phyloP scores from a whole-genome alignment of 495 filamentous ascomycete genomes.

The Diplogelasinospora grovesii region DNA sequence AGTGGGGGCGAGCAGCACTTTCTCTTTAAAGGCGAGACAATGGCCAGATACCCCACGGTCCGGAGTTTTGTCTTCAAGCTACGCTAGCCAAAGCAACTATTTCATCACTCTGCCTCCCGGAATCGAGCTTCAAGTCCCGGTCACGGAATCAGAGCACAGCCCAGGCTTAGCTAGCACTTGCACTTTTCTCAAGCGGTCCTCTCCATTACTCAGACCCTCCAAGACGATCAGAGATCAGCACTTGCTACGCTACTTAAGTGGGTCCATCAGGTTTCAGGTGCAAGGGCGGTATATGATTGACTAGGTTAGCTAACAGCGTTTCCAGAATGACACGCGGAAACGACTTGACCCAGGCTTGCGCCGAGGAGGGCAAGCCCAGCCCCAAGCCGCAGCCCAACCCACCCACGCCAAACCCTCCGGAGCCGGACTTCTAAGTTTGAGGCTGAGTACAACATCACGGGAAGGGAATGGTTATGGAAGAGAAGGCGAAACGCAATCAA shows the following conservation, averaged over 20 bases:
- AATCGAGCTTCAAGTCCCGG: too few relatives aligned
- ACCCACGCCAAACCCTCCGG: slow-evolving; percentile 25
- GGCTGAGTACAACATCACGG: too few relatives aligned
- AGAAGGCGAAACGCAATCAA: too few relatives aligned
- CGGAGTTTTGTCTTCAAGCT: slow-evolving; percentile 3
- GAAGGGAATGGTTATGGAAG: too few relatives aligned
- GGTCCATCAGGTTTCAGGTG: too few relatives aligned
- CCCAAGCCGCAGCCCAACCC: slow-evolving; percentile 23
- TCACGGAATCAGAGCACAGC: too few relatives aligned
- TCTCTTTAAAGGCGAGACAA: slow-evolving; percentile 17
- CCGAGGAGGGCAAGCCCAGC: slow-evolving; percentile 16
- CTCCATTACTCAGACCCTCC: too few relatives aligned
- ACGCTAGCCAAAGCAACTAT: slow-evolving; percentile 6
- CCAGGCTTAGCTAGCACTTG: too few relatives aligned
- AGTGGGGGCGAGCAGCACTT: slow-evolving; percentile 12
- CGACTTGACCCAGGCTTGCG: background rate
- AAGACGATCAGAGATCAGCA: too few relatives aligned
- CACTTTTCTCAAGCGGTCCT: too few relatives aligned
- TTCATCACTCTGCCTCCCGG: too few relatives aligned
- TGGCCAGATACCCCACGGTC: slow-evolving; percentile 8
- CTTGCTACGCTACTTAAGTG: too few relatives aligned
- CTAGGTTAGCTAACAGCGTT: slow-evolving; percentile 3
- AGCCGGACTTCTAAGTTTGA: slow-evolving; percentile 17
- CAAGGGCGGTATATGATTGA: slow-evolving; percentile 1
- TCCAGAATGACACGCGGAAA: slow-evolving; percentile 9